Evolutionary conservation across 2,329 filamentous ascomycete genomes (phyloP).

Genomic region (Tolypocladium ophioglossoides): DNA sequence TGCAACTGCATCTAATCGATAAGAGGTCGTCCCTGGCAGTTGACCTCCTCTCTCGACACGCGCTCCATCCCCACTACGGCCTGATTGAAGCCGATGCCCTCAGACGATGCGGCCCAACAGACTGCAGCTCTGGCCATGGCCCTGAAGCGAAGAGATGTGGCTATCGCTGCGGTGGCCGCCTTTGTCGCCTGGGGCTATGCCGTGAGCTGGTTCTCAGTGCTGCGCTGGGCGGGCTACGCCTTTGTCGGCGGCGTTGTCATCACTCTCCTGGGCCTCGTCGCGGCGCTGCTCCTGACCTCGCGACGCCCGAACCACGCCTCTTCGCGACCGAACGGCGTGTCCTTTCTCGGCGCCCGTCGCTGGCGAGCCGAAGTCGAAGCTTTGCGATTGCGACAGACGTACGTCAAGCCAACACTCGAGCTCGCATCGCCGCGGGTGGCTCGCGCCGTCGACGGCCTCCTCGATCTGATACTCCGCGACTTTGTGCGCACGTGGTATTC

Average conservation of each 20-base stretch:
- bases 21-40: not conserved
- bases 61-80: not conserved
- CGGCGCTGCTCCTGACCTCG: conserved; percentile 44
- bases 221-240: conserved; percentile 80
- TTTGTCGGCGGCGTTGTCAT: conserved; percentile 60
- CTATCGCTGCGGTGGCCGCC: conserved; percentile 54
- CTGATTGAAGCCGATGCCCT: not conserved
- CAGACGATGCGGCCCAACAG: conserved; percentile 18
- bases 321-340: conserved; percentile 32
- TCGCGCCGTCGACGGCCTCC: conserved; percentile 65
- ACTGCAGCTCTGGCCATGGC: conserved; percentile 41
- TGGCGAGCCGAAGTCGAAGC: conserved; percentile 65
- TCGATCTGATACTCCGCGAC: conserved; percentile 68
- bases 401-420: conserved; percentile 61
- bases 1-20: not conserved
- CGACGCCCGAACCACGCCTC: conserved; percentile 30
- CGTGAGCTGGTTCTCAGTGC: conserved; percentile 68
- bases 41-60: not conserved
- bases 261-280: conserved; percentile 42
- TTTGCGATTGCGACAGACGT: conserved; percentile 54
- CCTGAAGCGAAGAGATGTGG: conserved; percentile 63
- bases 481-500: conserved; percentile 86
- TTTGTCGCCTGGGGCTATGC: conserved; percentile 85
- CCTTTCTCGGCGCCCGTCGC: conserved; percentile 49
- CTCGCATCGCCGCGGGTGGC: conserved; percentile 69